Base-by-base conservation (phyloP, 257 asterid species). In the Haberlea rhodopensis region DNA sequence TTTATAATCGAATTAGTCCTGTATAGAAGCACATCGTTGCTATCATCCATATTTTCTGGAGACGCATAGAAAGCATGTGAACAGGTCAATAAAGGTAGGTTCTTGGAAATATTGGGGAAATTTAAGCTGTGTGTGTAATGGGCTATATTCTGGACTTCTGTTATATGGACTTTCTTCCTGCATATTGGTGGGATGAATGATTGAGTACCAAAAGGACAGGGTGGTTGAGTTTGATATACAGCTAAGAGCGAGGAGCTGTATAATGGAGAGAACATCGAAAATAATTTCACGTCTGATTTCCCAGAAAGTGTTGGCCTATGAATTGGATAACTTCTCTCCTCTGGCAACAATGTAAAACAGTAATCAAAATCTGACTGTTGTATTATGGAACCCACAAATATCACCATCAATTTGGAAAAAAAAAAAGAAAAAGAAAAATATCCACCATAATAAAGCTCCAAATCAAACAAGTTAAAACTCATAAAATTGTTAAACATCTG, bases 211-310 rank as follows among this genome's bases (percentile, higher is more conserved):
- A 68, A n/a, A 24, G 32, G 23, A 28, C 63, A 45, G 60, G 68
- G 72, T 63, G 71, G 67, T 60, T 80, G 86, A 65, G 29, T 59
- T 31, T 69, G 82, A 60, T 51, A 46, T 46, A 71, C 18, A 24
- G 72, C 40, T 57, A 78, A 10, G 25, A 59, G 56, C 2, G 82
- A 75, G 7, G 73, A 63, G 32, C 65, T 73, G 43, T 70, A 71
- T 32, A 80, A 60, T 20, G 75, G 77, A 7, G 87, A 77, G 77
- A 86, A 80, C 95, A 88, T 88, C 9, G 79, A 63, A 65, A 10
- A 29, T 5, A 61, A 53, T 1, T 10, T 62, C 15, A n/a, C 22
- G 54, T 24, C 56, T 6, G 68, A 26, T 70, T 62, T 23, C 64
- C 68, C 20, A 56, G 20, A 71, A 29, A 49, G 37, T 8, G 55